Conservation (phyloP, 1,284 basidiomycete genomes). For the Kalmanozyma brasiliensis region DNA sequence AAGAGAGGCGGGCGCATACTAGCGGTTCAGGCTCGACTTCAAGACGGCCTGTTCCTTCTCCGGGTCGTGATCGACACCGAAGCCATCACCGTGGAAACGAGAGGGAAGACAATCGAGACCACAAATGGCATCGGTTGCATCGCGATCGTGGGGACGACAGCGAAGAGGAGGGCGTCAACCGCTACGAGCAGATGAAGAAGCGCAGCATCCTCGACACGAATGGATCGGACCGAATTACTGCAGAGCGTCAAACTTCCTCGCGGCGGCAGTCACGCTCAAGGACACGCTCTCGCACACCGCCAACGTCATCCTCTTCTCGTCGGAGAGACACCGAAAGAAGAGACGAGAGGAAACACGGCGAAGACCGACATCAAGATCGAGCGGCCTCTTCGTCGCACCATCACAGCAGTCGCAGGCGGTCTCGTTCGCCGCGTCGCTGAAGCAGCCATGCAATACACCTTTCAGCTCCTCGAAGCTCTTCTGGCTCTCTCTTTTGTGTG, state of each 20-base stretch:
- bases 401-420: conserved; percentile 13
- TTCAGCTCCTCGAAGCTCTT: too few relatives aligned
- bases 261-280: conserved; percentile 4
- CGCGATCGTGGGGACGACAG: not conserved
- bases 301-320: not conserved
- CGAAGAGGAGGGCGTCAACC: conserved; percentile 17
- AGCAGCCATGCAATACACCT: not conserved
- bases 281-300: conserved; percentile 10
- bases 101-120: not conserved
- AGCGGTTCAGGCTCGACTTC: not conserved
- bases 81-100: not conserved
- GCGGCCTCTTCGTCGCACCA: conserved; percentile 2
- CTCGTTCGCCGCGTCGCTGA: conserved; percentile 12
- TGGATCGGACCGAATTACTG: not conserved
- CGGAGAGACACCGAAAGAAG: conserved; percentile 1
- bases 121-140: conserved; percentile 2
- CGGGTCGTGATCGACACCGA: not conserved
- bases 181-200: conserved; percentile 33
- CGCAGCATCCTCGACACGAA: conserved; percentile 22
- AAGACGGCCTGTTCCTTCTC: too few relatives aligned
- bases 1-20: conserved; percentile 4
- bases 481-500: too few relatives aligned
- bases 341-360: not conserved
- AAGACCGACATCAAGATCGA: not conserved
- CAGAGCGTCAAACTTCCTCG: not conserved